phyloP scores from a whole-genome alignment of 768 basidiomycete genomes.

The Trametopsis cervina region DNA sequence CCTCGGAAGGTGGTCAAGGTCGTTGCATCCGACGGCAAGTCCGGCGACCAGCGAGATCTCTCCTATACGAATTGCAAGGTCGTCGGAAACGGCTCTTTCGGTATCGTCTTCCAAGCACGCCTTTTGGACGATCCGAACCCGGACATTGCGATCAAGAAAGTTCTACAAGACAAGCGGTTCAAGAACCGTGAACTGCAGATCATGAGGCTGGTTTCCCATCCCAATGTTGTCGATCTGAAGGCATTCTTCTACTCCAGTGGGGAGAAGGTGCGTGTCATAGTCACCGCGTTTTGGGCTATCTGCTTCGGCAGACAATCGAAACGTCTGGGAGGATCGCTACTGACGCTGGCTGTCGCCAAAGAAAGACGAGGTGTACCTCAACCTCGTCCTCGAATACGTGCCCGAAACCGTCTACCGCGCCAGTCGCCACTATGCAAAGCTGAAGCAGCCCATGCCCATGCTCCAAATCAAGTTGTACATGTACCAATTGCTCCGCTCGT shows the following conservation, averaged over 20 bases:
- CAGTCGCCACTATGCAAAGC: constrained; percentile 96
- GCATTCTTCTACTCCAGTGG: constrained; percentile 99
- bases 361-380: constrained; percentile 99
- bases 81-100: constrained; percentile 98
- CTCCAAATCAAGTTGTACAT: constrained; percentile 99
- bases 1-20: constrained; percentile 96
- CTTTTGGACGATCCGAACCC: constrained; percentile 64
- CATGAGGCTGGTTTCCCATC: constrained; percentile 94
- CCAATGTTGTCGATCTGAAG: constrained; percentile 95
- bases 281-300: neutral
- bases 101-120: constrained; percentile 96
- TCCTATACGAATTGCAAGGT: constrained; percentile 97
- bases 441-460: constrained; percentile 99
- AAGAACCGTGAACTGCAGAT: constrained; percentile 99
- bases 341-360: constrained; percentile 27
- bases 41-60: constrained; percentile 80
- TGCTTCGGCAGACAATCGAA: constrained; percentile 5
- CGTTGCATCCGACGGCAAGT: constrained; percentile 90
- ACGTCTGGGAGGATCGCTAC: constrained; percentile 5
- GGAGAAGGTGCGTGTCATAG: constrained; percentile 70
- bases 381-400: constrained; percentile 98
- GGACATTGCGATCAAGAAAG: constrained; percentile 99
- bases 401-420: constrained; percentile 99
- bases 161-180: constrained; percentile 99
- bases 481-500: constrained; percentile 97